Evolutionary conservation across 495 filamentous ascomycete species (phyloP).

Genomic region (Daldinia caldariorum): DNA sequence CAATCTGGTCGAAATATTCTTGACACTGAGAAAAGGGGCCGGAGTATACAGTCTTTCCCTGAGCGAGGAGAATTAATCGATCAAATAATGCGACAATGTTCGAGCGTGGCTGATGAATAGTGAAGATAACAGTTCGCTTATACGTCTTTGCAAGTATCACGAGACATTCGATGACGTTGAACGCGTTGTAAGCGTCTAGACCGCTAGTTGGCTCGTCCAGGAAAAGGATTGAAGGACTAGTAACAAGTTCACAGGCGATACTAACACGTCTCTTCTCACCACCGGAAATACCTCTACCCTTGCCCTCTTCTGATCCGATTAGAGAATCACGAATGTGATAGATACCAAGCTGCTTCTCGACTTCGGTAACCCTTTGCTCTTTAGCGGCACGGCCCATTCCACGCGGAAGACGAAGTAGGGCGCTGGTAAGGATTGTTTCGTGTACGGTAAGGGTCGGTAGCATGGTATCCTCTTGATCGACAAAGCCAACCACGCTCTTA

Average conservation of each 20-base stretch:
- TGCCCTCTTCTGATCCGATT: slow-evolving; percentile 97
- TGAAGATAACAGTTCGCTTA: slow-evolving; percentile 96
- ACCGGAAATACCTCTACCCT: slow-evolving; percentile 92
- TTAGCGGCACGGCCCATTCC: slow-evolving; percentile 90
- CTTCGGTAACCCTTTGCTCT: slow-evolving; percentile 88
- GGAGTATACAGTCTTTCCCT: slow-evolving; percentile 91
- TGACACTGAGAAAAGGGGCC: slow-evolving; percentile 91
- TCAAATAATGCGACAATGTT: slow-evolving; percentile 99
- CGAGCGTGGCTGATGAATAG: slow-evolving; percentile 98
- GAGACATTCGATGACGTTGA: slow-evolving; percentile 95
- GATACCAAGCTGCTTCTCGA: slow-evolving; percentile 95
- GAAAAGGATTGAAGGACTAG: slow-evolving; percentile 96
- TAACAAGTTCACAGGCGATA: slow-evolving; percentile 97
- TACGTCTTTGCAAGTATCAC: slow-evolving; percentile 95
- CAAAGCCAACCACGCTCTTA: slow-evolving; percentile 91
- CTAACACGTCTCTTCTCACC: slow-evolving; percentile 96
- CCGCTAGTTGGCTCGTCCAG: slow-evolving; percentile 97
- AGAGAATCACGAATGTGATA: slow-evolving; percentile 89
- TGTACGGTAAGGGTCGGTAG: slow-evolving; percentile 96
- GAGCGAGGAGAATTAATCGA: slow-evolving; percentile 86
- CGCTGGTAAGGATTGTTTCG: slow-evolving; percentile 95
- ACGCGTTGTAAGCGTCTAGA: slow-evolving; percentile 94
- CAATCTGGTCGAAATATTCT: slow-evolving; percentile 88
- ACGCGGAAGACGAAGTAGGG: slow-evolving; percentile 84
- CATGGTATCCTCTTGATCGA: slow-evolving; percentile 99